These are phyloP conservation scores for Phaeosphaeria sp. DNA, from an alignment of 2,329 filamentous ascomycete genomes.

Conservation along the genomic window DNA sequence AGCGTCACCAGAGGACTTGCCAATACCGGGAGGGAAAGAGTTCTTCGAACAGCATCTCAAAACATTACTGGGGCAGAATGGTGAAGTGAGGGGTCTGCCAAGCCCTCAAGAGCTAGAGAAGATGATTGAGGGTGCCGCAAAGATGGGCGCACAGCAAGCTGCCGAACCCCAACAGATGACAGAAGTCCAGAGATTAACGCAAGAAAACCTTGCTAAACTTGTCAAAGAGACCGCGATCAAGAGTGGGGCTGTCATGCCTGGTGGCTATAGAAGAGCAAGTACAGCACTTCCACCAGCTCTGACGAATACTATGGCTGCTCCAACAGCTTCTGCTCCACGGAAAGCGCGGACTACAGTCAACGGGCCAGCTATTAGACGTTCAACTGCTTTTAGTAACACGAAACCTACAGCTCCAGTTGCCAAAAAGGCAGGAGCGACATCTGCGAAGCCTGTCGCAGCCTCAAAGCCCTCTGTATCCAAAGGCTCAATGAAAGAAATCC, in stretches of 20 bases:
- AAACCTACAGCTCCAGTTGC: constrained; percentile 15
- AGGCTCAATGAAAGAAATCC: constrained; percentile 38
- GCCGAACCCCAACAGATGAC: constrained; percentile 32
- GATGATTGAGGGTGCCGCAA: constrained; percentile 44
- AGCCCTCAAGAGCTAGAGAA: constrained; percentile 46
- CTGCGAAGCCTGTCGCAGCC: constrained; percentile 10
- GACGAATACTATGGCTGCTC: constrained; percentile 27
- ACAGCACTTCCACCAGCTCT: constrained; percentile 35
- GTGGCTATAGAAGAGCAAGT: constrained; percentile 36
- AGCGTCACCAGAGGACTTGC: constrained; percentile 43
- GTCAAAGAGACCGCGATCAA: constrained; percentile 48
- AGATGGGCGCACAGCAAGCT: constrained; percentile 40
- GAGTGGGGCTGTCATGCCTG: constrained; percentile 42
- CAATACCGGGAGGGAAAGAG: constrained; percentile 42
- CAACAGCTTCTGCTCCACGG: constrained; percentile 16
- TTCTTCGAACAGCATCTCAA: constrained; percentile 47
- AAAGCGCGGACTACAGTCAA: constrained; percentile 38
- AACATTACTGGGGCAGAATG: constrained; percentile 33
- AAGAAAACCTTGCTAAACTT: constrained; percentile 46
- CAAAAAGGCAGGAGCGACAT: constrained; percentile 11
- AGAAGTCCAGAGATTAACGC: constrained; percentile 41
- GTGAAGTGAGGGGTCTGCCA: constrained; percentile 42
- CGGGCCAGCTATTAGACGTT: constrained; percentile 20
- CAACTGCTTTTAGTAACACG: constrained; percentile 5
- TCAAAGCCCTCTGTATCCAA: constrained; percentile 19